Evolutionary conservation across 495 filamentous ascomycete species (phyloP).

Genomic region (Penicillium flavigenum): DNA sequence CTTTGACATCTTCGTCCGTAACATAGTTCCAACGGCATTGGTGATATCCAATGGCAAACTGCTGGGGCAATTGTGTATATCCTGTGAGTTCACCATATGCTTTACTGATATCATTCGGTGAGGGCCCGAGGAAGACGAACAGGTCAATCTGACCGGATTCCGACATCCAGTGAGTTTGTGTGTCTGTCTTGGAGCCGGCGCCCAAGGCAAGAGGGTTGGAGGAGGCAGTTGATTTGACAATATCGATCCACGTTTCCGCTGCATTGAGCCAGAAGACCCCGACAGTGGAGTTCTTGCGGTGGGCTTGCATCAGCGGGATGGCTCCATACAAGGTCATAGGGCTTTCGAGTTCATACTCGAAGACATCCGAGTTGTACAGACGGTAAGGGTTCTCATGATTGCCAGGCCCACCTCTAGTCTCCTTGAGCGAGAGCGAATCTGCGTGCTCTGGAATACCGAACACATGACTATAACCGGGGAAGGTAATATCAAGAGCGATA

Average conservation of each 20-base stretch:
- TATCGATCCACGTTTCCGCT: conserved; percentile 96
- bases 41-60: conserved; percentile 90
- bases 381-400: conserved; percentile 92
- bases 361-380: conserved; percentile 93
- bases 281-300: conserved; percentile 87
- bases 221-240: conserved; percentile 74
- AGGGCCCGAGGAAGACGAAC: conserved; percentile 91
- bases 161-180: conserved; percentile 95
- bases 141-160: conserved; percentile 86
- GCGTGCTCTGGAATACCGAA: conserved; percentile 95
- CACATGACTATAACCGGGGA: conserved; percentile 87
- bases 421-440: conserved; percentile 78
- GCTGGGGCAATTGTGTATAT: conserved; percentile 84
- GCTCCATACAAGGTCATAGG: conserved; percentile 98
- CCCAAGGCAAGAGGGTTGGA: conserved; percentile 78
- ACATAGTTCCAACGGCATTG: conserved; percentile 99
- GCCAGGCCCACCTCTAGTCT: conserved; percentile 81
- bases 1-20: conserved; percentile 92
- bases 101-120: conserved; percentile 73
- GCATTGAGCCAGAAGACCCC: conserved; percentile 99
- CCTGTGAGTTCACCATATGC: conserved; percentile 91
- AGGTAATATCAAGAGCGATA: conserved; percentile 84
- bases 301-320: conserved; percentile 97
- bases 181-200: conserved; percentile 63
- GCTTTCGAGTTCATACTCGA: conserved; percentile 94